phyloP scores from a whole-genome alignment of 768 basidiomycete species.

The Serendipita vermifera region DNA sequence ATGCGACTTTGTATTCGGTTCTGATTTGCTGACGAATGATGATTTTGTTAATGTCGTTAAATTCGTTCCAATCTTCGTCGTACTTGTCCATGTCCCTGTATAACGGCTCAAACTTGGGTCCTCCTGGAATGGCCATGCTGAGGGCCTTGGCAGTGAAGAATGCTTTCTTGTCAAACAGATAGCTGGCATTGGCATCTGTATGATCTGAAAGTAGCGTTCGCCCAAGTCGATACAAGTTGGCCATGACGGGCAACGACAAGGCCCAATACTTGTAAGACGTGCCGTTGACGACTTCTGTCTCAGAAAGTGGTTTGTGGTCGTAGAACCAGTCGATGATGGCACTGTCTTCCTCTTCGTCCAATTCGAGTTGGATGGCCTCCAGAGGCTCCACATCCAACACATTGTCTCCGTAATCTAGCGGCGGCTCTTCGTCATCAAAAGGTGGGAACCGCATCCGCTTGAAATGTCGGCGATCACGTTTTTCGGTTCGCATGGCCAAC shows the following conservation, averaged over 20 bases:
- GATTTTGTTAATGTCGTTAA: conserved; percentile 99
- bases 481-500: conserved; percentile 98
- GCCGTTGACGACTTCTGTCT: conserved; percentile 84
- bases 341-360: conserved; percentile 82
- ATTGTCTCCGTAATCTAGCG: conserved; percentile 98
- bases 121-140: conserved; percentile 94
- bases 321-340: conserved; percentile 98
- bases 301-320: conserved; percentile 86
- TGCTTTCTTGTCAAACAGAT: conserved; percentile 92
- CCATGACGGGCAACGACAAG: conserved; percentile 86
- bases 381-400: conserved; percentile 95
- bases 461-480: conserved; percentile 96
- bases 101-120: conserved; percentile 95
- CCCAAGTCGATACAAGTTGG: conserved; percentile 90
- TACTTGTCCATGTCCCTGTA: conserved; percentile 95
- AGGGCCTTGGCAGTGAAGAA: conserved; percentile 98
- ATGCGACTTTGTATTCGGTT: conserved; percentile 98
- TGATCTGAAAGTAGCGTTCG: conserved; percentile 88
- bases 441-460: conserved; percentile 99
- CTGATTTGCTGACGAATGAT: conserved; percentile 98
- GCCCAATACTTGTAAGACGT: conserved; percentile 89
- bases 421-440: conserved; percentile 98
- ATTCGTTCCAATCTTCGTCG: conserved; percentile 99
- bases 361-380: conserved; percentile 92
- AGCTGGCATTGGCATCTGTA: conserved; percentile 78